Conservation (phyloP, 306 rosid species). For the Senna tora region DNA sequence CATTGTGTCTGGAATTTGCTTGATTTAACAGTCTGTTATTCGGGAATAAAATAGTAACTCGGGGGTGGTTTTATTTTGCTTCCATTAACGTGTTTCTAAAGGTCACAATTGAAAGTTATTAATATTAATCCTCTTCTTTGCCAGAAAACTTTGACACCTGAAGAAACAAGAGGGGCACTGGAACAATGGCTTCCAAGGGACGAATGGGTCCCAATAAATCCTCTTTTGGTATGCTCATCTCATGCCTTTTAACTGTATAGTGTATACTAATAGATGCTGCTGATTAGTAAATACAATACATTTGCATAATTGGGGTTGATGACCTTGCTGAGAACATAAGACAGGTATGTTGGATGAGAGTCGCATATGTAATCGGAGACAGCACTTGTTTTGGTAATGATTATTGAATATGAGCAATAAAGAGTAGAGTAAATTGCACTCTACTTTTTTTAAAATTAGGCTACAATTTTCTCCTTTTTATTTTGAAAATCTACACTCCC, state of each 20-base stretch:
- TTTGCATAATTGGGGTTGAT: not conserved
- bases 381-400: not conserved
- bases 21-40: not conserved
- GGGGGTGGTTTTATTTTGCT: slow-evolving; percentile 23
- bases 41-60: not conserved
- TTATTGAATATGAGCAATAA: not conserved
- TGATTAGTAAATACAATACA: not conserved
- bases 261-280: not conserved
- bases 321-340: slow-evolving; percentile 4
- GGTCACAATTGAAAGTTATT: slow-evolving; percentile 26
- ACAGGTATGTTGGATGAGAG: not conserved
- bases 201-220: slow-evolving; percentile 93
- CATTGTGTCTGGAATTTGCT: slow-evolving; percentile 4
- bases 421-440: too few species aligned
- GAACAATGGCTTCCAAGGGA: slow-evolving; percentile 92
- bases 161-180: slow-evolving; percentile 82
- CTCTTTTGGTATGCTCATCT: slow-evolving; percentile 74
- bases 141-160: slow-evolving; percentile 81
- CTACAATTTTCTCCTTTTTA: too few species aligned
- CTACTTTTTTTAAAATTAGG: too few species aligned
- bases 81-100: slow-evolving; percentile 2
- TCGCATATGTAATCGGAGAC: not conserved
- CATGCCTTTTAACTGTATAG: slow-evolving; percentile 7
- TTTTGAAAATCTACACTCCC: too few species aligned
- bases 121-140: slow-evolving; percentile 39